phyloP scores from a whole-genome alignment of 148 eudicot genomes.

The Euryodendron excelsum region DNA sequence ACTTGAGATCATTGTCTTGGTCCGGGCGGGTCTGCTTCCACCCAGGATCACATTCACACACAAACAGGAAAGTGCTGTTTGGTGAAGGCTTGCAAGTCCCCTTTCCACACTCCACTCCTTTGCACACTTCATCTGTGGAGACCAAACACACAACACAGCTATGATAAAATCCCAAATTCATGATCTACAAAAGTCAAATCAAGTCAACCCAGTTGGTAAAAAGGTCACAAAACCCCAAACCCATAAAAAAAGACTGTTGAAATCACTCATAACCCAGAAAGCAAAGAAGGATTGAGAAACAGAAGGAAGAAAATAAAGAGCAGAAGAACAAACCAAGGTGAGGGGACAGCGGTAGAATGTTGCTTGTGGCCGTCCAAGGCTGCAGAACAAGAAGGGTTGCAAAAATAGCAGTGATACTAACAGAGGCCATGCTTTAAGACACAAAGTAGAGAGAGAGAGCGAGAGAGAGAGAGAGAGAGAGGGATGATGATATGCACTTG shows the following conservation, averaged over 20 bases:
- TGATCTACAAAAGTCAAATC: not conserved
- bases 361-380: not conserved
- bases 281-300: too few relatives aligned
- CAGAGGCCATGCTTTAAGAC: conserved; percentile 16
- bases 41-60: conserved; percentile 66
- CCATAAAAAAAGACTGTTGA: not conserved
- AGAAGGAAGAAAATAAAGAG: not conserved
- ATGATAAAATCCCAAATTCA: conserved; percentile 1
- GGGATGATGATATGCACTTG: too few relatives aligned
- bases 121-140: conserved; percentile 47
- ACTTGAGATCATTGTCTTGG: conserved; percentile 23
- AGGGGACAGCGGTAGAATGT: conserved; percentile 27
- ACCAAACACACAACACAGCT: too few relatives aligned
- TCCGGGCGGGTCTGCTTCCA: conserved; percentile 59
- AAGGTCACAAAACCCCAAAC: not conserved
- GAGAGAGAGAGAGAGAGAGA: not conserved
- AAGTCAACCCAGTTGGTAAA: not conserved
- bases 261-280: not conserved
- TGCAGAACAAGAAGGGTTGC: not conserved
- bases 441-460: not conserved
- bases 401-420: conserved; percentile 8
- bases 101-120: conserved; percentile 59
- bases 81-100: conserved; percentile 53
- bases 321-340: conserved; percentile 15
- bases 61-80: conserved; percentile 33